Conservation (phyloP, 805 yeast genomes). For the Candida patagonica region DNA sequence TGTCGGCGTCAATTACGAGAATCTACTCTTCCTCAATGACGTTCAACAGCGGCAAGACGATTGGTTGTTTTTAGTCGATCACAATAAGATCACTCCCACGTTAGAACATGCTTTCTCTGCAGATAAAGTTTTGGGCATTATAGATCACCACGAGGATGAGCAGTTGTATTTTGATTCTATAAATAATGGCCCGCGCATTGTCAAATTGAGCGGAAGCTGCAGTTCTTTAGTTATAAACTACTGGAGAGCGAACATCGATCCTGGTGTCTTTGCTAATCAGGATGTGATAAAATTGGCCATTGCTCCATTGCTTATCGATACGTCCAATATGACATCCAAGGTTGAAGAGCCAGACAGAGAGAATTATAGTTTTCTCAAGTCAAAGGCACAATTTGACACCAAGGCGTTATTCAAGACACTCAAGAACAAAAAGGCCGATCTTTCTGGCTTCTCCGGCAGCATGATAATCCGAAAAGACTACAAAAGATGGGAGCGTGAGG, state of each 20-base stretch:
- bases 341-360: constrained; percentile 48
- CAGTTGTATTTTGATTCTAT: constrained; percentile 35
- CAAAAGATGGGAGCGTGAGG: constrained; percentile 48
- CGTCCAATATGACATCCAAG: constrained; percentile 54
- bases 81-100: constrained; percentile 56
- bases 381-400: constrained; percentile 13
- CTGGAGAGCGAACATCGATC: constrained; percentile 21
- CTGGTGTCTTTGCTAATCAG: constrained; percentile 8
- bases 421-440: constrained; percentile 47
- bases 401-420: constrained; percentile 28
- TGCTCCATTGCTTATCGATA: constrained; percentile 71
- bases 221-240: constrained; percentile 65
- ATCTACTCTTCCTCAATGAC: constrained; percentile 63
- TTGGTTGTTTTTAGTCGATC: constrained; percentile 69
- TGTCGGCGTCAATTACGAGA: constrained; percentile 38
- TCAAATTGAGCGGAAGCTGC: constrained; percentile 67
- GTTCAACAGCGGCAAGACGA: constrained; percentile 24
- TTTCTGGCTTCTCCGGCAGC: constrained; percentile 46
- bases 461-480: constrained; percentile 79
- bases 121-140: constrained; percentile 48
- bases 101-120: constrained; percentile 29
- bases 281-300: constrained; percentile 38
- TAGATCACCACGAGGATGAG: constrained; percentile 87
- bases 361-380: constrained; percentile 34
- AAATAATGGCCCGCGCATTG: constrained; percentile 44